Evolutionary conservation across 495 filamentous ascomycete genomes (phyloP).

Genomic region (Parathielavia appendiculata): DNA sequence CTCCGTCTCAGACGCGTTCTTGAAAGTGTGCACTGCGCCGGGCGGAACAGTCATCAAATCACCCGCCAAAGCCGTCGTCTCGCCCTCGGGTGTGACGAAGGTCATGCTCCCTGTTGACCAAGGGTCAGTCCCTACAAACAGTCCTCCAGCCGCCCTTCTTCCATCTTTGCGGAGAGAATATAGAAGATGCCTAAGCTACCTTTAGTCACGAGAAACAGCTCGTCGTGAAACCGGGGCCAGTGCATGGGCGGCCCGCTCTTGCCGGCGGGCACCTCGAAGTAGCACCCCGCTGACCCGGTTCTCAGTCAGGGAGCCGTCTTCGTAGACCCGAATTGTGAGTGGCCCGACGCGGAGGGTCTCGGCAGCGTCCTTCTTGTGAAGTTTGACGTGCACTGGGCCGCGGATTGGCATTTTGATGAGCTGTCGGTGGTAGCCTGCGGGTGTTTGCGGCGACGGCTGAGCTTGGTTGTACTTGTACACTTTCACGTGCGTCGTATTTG

Average conservation of each 20-base stretch:
- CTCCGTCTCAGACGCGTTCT: constrained; percentile 47
- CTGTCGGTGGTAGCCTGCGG: neutral
- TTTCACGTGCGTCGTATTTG: no score
- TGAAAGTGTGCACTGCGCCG: constrained; percentile 50
- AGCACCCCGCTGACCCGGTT: constrained; percentile 47
- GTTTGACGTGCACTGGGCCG: constrained; percentile 27
- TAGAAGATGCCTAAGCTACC: constrained; percentile 23
- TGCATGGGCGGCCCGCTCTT: constrained; percentile 44
- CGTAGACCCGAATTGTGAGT: constrained; percentile 30
- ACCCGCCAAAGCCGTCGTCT: constrained; percentile 44
- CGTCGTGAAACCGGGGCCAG: constrained; percentile 48
- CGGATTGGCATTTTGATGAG: constrained; percentile 29
- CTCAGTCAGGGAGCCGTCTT: constrained; percentile 36
- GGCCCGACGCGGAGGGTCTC: constrained; percentile 31
- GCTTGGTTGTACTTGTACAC: no score
- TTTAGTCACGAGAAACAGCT: constrained; percentile 50
- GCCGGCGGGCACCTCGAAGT: constrained; percentile 42
- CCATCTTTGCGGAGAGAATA: neutral
- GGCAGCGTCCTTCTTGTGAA: constrained; percentile 24
- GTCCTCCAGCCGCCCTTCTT: neutral
- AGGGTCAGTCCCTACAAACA: neutral
- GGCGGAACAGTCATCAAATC: constrained; percentile 50
- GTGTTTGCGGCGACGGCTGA: no score
- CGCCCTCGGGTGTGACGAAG: constrained; percentile 39
- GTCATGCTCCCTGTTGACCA: constrained; percentile 23